Conservation (phyloP, 768 basidiomycete species). For the Tulasnella sp. region DNA sequence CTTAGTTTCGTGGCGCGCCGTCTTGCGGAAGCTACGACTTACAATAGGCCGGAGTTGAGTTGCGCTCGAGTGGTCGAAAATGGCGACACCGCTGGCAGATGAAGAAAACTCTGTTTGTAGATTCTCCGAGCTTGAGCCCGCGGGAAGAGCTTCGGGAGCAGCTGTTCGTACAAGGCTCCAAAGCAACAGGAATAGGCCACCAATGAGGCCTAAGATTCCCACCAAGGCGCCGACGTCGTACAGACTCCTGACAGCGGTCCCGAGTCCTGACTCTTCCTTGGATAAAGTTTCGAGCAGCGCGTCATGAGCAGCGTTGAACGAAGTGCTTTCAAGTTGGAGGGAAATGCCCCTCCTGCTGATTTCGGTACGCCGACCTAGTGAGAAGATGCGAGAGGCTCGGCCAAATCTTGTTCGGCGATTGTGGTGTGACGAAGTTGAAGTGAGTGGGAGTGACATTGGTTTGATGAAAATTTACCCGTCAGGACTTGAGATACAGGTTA, state of each 20-base stretch:
- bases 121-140: background rate
- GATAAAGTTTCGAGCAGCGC: background rate
- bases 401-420: background rate
- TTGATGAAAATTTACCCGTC: background rate
- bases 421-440: background rate
- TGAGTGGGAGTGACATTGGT: background rate
- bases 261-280: background rate
- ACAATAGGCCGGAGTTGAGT: constrained; percentile 27
- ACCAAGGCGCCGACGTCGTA: constrained; percentile 52
- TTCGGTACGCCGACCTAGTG: constrained; percentile 8
- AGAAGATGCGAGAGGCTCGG: background rate
- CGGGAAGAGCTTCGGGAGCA: background rate
- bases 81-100: background rate
- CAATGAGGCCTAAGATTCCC: constrained; percentile 30
- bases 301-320: constrained; percentile 17
- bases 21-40: background rate
- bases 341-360: background rate
- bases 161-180: constrained; percentile 12
- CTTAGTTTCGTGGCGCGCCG: constrained; percentile 1
- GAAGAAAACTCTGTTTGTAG: background rate
- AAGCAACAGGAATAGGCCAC: constrained; percentile 37
- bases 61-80: background rate
- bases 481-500: background rate
- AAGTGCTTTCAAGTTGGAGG: constrained; percentile 17
- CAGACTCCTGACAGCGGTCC: constrained; percentile 35